Conservation (phyloP, 163 green algal species). For the Prototheca wickerhamii region DNA sequence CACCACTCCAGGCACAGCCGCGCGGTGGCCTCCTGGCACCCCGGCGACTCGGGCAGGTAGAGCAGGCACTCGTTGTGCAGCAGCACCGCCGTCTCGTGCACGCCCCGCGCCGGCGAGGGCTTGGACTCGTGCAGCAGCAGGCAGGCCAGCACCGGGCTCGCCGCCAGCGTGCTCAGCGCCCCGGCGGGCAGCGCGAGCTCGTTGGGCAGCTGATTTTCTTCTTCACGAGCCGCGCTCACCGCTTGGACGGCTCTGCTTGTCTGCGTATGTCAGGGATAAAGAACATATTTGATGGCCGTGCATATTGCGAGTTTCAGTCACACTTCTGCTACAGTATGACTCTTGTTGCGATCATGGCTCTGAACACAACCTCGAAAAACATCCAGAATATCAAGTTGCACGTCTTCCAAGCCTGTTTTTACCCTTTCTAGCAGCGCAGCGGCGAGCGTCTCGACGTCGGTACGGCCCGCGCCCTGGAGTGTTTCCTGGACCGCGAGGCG, state of each 20-base stretch:
- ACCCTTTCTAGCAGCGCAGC: neutral
- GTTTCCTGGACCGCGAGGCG: neutral
- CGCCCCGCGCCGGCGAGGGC: slow-evolving; percentile 9
- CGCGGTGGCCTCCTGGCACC: slow-evolving; percentile 53
- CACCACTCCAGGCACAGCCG: slow-evolving; percentile 61
- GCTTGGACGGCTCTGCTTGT: neutral
- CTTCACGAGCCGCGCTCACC: too few relatives aligned
- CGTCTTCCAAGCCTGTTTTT: neutral
- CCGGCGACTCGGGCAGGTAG: slow-evolving; percentile 26
- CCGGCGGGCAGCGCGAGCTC: too few relatives aligned
- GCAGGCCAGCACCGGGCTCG: neutral
- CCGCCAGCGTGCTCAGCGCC: neutral
- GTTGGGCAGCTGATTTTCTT: too few relatives aligned
- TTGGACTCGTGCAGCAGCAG: slow-evolving; percentile 1
- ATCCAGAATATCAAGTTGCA: too few relatives aligned
- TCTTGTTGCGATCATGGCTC: too few relatives aligned
- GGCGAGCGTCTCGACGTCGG: neutral
- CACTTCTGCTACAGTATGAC: too few relatives aligned
- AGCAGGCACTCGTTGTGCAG: slow-evolving; percentile 50
- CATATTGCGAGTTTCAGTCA: too few relatives aligned
- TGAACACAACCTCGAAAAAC: too few relatives aligned
- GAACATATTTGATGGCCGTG: too few relatives aligned
- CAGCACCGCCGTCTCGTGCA: slow-evolving; percentile 23
- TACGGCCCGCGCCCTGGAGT: neutral
- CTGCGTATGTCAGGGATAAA: too few relatives aligned